Base-by-base conservation (phyloP, 257 asterid genomes). In the Nyctanthes arbortristis region DNA sequence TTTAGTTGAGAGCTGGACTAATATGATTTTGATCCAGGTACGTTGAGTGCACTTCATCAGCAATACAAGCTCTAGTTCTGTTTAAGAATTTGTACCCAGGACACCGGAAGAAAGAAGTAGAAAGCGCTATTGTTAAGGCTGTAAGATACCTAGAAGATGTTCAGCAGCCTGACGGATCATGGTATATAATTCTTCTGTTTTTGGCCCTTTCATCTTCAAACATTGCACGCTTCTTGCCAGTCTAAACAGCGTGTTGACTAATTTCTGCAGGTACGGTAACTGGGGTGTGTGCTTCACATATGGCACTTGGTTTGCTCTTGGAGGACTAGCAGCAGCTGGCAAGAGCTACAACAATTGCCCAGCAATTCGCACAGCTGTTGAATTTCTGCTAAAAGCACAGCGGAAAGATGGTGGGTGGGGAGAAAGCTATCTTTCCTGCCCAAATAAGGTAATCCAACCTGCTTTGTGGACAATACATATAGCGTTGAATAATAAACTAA, bases 241-340 rank as follows among this genome's bases (percentile, higher is more conserved):
- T 30, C 9, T 12, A 25, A 24, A 59, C 22, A 31, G 27, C 69
- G 31, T 7, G 37, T 32, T 5, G 18, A 33, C 40, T 52, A 33
- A 60, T 61, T 37, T 39, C 7, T 52, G 18, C 43, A 84, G 93
- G 96, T 82, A 85, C 22, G 97, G 97, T 43, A 82, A 77, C 63
- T 91, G 92, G 96, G 97, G 93, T 4, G 87, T 91, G 36, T 91
- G 97, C 79, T 91, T 89, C 78, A 91, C 87, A 24, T 91, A 91
- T 65, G 96, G 90, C 1, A 72, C 88, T 35, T 91, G 93, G 96
- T 89, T 89, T 52, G 93, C 97, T 4, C 88, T 87, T 4, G 91
- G 87, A 71, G 97, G 94, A 18, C 80, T 91, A n/a, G 76, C 81
- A 7, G 87, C 88, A 22, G 89, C 87, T 8, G 96, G 97, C 8